Evolutionary conservation across 2,329 filamentous ascomycete species (phyloP), one percentile per base, ranked within the genome.

Genomic region (Aspergillus eucalypticola): DNA sequence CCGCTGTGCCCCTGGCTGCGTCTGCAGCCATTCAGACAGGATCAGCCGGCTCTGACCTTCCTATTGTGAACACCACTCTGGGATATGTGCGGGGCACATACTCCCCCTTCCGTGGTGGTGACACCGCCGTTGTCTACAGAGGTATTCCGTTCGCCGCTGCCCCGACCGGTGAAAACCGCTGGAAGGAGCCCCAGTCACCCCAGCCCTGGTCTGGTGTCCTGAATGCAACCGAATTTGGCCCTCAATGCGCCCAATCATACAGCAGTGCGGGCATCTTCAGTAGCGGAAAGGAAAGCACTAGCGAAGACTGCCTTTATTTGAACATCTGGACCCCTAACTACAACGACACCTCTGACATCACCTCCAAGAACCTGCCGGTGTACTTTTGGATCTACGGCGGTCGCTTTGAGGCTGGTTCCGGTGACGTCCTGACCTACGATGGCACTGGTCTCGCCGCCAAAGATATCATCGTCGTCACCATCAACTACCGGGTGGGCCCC

Each of bases 401-500:
- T 44, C 64, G 66, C 0, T 65, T 64, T 38, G 58, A 61, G 17
- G 62, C 51, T 3, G 63, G 63, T 10, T 64, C 64, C 11, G 62
- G 61, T 2, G 63, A 64, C 38, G 61, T 63, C n/a, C 19, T 54
- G 5, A 64, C 62, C n/a, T 69, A 69, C 44, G 64, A 69, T 51
- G 66, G 67, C 11, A 60, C 63, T 3, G 63, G 63, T 29, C 58
- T 70, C 17, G 68, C 62, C 4, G 56, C 56, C n/a, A 63, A 67
- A 29, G 66, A 66, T n/a, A 65, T 65, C 41, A 55, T 67, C 8
- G 62, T 70, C 5, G 68, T 69, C 2, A 67, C 65, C 2, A 39
- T 69, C 32, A 70, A 69, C 60, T 69, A 69, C 52, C 66, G 67
- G 8, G 53, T 69, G 41, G 81, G 81, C 21, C 68, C 81, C 4